Evolutionary conservation across 2,329 filamentous ascomycete species (phyloP), one percentile per base, ranked within the genome.

Genomic region (Sclerotinia nivalis): DNA sequence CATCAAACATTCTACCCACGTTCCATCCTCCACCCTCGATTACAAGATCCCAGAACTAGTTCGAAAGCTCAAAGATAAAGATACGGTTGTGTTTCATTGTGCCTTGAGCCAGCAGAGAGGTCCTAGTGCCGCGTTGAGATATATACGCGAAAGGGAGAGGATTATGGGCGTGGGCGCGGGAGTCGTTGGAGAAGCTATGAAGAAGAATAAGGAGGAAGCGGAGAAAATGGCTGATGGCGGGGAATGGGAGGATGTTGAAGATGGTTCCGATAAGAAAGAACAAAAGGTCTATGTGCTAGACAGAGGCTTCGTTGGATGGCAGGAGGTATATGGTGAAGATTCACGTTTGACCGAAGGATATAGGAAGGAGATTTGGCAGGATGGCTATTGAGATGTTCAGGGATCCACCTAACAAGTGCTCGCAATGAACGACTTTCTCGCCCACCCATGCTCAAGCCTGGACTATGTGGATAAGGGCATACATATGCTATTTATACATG

Each of bases 61-160:
- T 18, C 88, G 93, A 69, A 89, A 86, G 56, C 86, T 97, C 61
- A 83, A 88, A 73, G 88, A 90, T 77, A 93, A 93, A 80, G 88
- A 96, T 69, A 90, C 86, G 15, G 93, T 99, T 20, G 88, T 99
- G 1, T 99, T 99, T 80, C 96, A 99, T 82, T 99, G 96, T 81
- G 91, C 92, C 25, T 83, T 98, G 69, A 95, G 91, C 74, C 96
- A 98, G 83, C 91, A 97, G 82, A 86, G 96, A 0, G 96, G 96
- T 0, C 96, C 96, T 0, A 87, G 87, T 65, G 93, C 95, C 4
- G 96, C 96, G 4, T 81, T 97, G 75, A 85, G 86, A 76, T 98
- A 97, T 80, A 75, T 94, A 71, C 83, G 91, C 49, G 91, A 93
- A 81, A 84, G 88, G 60, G 88, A 91, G 74, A 82, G 85, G 20